Base-by-base conservation (phyloP, 106 monocot species). In the Allium sativum region DNA sequence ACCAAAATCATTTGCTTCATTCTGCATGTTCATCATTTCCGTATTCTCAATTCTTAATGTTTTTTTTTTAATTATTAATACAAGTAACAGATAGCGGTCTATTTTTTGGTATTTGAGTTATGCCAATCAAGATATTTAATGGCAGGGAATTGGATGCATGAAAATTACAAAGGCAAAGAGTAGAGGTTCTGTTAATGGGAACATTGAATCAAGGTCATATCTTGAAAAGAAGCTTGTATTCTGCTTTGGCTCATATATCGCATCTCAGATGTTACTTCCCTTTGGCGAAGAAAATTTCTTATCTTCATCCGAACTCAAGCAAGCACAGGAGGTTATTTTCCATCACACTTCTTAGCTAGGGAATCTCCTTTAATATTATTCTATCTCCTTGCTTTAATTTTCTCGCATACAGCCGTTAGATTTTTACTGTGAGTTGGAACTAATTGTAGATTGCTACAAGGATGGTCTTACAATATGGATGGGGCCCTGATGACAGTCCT, bases 401-500 rank as follows among this genome's bases (percentile, higher is more conserved):
- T 13, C 18, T 13, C 55, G 21, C 18, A 56, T 21, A 56, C 1
- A 19, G 0, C 12, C 10, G 10, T 16, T 56, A 9, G 18, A 56
- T 56, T 12, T 12, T 20, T 2, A 18, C 17, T 42, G 11, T 52
- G 15, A 11, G 21, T 20, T 59, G 21, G n/a, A 9, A 21, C 58
- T 70, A 47, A 59, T 41, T 66, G 46, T 83, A 92, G 91, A 92
- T 92, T 71, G 86, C 91, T 56, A 92, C 91, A 40, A 77, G 80
- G 40, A 92, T 92, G 91, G 91, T 92, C 60, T 76, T 92, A 71
- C 80, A 92, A 68, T 86, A 92, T 81, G 91, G 91, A 72, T 92
- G 91, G 91, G 86, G 86, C 21, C 91, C 91, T 53, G 91, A 92
- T 76, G 91, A 92, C 65, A 92, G 91, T 61, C 83, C 91, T 71